Evolutionary conservation across 495 filamentous ascomycete genomes (phyloP).

Genomic region (Talaromyces stipitatus): DNA sequence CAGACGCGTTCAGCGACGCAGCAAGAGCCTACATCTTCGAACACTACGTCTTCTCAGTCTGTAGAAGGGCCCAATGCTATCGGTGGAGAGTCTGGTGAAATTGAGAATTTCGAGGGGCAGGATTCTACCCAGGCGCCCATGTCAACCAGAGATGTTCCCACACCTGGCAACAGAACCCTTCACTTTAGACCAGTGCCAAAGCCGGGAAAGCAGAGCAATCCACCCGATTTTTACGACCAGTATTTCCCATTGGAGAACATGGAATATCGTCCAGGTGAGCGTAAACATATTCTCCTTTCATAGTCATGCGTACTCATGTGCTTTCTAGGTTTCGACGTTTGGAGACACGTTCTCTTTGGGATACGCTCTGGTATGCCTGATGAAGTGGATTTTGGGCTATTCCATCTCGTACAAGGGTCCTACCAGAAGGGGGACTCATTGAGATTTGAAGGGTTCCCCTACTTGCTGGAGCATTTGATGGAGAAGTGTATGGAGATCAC

Average conservation of each 20-base stretch:
- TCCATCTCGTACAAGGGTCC: conserved; percentile 91
- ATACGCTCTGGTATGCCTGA: conserved; percentile 64
- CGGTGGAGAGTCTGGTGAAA: conserved; percentile 17
- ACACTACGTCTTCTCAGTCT: conserved; percentile 18
- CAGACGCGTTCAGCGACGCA: conserved; percentile 23
- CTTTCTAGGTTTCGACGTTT: conserved; percentile 54
- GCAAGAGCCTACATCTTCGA: conserved; percentile 22
- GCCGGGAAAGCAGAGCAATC: conserved; percentile 23
- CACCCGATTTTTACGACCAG: conserved; percentile 36
- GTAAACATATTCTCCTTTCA: neutral
- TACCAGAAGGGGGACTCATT: conserved; percentile 93
- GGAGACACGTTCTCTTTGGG: conserved; percentile 71
- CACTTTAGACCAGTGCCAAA: conserved; percentile 28
- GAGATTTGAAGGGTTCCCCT: conserved; percentile 84
- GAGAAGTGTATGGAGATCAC: conserved; percentile 71
- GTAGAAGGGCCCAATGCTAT: conserved; percentile 13
- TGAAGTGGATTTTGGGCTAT: conserved; percentile 83
- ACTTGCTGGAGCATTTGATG: conserved; percentile 81
- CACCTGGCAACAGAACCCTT: conserved; percentile 35
- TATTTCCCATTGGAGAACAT: conserved; percentile 34
- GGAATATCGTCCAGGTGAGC: conserved; percentile 36
- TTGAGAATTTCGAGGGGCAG: conserved; percentile 33
- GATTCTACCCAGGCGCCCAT: conserved; percentile 30
- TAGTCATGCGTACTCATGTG: neutral
- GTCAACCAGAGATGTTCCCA: conserved; percentile 35